Evolutionary conservation across 2,329 filamentous ascomycete genomes (phyloP), one percentile per base, ranked within the genome.

Genomic region (Aspergillus candidus): DNA sequence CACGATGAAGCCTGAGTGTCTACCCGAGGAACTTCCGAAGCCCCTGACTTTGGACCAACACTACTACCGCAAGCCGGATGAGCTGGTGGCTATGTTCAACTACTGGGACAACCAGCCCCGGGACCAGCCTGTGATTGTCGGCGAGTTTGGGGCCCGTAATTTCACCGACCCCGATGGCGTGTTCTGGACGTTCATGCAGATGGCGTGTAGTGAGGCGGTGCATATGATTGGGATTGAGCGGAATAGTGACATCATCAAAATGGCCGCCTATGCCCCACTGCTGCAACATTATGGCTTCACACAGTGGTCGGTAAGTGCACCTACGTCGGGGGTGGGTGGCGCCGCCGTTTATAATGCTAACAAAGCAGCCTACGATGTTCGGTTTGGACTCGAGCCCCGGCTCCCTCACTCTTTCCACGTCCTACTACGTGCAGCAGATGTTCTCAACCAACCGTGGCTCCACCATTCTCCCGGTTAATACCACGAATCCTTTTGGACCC

Each of bases 191-290:
- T 62, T 52, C 29, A 56, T 65, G 53, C 59, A 58, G 38, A 79
- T 79, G 13, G 71, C 75, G 30, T 79, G 85, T 6, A 76, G 75
- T 11, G 82, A 86, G 60, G 81, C 80, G 8, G 71, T 85, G 8
- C 81, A 76, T 41, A 71, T 85, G 42, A 76, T 85, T 47, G 78
- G 80, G 2, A 52, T 63, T 40, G 61, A 66, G 47, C 52, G 65
- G 15, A 69, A 69, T 44, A 62, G 62, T 3, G 61, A 69, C 38
- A 54, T 66, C 3, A 60, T 69, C 2, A 58, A 60, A 40, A 57
- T 67, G 55, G 60, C 56, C 2, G 55, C 58, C 4, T 70, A 68
- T 46, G 65, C 67, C 4, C 65, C 66, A 0, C 44, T 66, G 35
- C 33, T 69, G 18, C 58, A 67, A 49, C 61, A 68, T 40, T 65